Percentiles rank a stretch among this genome's conserved stretches.
These are phyloP conservation scores for Rhynchosporium graminicola DNA, from an alignment of 2,329 filamentous ascomycete species.

Conservation along the genomic window DNA sequence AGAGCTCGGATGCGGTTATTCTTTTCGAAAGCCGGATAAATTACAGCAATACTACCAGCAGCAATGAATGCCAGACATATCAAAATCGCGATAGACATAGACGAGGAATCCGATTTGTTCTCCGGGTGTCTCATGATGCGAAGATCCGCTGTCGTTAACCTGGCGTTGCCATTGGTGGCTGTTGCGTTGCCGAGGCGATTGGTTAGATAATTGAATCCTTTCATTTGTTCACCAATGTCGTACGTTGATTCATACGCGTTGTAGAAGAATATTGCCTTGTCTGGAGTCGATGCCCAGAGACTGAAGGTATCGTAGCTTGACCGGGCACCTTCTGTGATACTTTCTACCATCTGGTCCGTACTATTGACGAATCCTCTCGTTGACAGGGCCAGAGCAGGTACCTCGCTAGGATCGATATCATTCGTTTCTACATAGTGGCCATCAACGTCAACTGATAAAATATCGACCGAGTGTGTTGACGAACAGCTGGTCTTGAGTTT, in stretches of 20 bases:
- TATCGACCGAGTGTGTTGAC: background rate
- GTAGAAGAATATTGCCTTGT: slow-evolving; percentile 28
- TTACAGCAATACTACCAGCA: slow-evolving; percentile 31
- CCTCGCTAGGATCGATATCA: background rate
- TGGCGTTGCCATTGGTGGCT: slow-evolving; percentile 23
- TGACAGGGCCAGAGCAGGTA: slow-evolving; percentile 12
- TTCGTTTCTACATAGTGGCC: background rate
- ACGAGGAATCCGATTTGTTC: slow-evolving; percentile 21
- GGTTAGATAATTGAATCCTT: slow-evolving; percentile 30
- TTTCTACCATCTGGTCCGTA: slow-evolving; percentile 24
- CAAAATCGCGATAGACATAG: slow-evolving; percentile 30
- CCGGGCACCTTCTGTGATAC: slow-evolving; percentile 23
- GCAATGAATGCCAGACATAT: slow-evolving; percentile 32
- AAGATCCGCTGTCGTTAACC: slow-evolving; percentile 18
- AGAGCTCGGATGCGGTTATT: slow-evolving; percentile 34
- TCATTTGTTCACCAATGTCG: slow-evolving; percentile 9
- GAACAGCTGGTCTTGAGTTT: slow-evolving; percentile 28
- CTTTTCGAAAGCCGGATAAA: slow-evolving; percentile 36
- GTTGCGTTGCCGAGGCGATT: slow-evolving; percentile 33
- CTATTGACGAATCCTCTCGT: slow-evolving; percentile 26
- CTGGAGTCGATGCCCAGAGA: slow-evolving; percentile 29
- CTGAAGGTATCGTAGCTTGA: slow-evolving; percentile 23
- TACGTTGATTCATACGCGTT: slow-evolving; percentile 6
- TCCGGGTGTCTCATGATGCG: slow-evolving; percentile 22
- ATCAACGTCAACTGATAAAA: background rate